Evolutionary conservation across 345 rosid species (phyloP).

Genomic region (Combretum micranthum): DNA sequence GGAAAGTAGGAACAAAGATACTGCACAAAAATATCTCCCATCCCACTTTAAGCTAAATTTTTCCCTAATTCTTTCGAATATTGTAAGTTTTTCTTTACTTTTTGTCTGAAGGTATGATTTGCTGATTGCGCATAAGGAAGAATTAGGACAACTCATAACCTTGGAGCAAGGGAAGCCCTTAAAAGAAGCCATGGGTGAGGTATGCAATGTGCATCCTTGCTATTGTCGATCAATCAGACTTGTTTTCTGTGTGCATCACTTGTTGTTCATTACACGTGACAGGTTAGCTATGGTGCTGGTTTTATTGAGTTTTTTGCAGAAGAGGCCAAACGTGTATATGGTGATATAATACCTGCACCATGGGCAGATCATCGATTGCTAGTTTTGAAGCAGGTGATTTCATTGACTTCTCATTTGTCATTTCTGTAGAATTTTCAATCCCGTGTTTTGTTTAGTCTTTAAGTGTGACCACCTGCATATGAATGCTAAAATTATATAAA

Average conservation of each 20-base stretch:
- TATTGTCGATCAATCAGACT: neutral
- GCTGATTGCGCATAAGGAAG: constrained; percentile 74
- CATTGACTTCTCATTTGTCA: constrained; percentile 1
- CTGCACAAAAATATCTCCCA: neutral
- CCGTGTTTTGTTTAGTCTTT: too few species aligned
- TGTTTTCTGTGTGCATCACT: neutral
- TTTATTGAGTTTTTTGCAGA: constrained; percentile 87
- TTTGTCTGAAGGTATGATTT: constrained; percentile 68
- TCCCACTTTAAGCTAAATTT: neutral
- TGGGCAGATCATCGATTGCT: constrained; percentile 73
- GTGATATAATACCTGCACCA: constrained; percentile 85
- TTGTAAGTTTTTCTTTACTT: constrained; percentile 3
- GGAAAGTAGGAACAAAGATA: neutral
- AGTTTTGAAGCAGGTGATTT: constrained; percentile 75
- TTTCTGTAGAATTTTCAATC: too few species aligned
- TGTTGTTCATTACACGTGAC: constrained; percentile 14
- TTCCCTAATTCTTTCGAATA: neutral
- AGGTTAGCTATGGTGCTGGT: constrained; percentile 89
- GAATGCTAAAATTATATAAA: too few species aligned
- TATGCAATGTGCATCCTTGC: constrained; percentile 13
- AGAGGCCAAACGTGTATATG: constrained; percentile 92
- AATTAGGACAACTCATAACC: constrained; percentile 88
- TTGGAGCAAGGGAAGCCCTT: constrained; percentile 97
- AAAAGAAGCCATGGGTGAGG: constrained; percentile 93
- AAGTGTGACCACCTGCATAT: too few species aligned